A percentile compares a stretch with the other conserved stretches of the same genome.
Conservation (phyloP, 1,284 basidiomycete genomes). For the Moesziomyces parantarcticus region DNA sequence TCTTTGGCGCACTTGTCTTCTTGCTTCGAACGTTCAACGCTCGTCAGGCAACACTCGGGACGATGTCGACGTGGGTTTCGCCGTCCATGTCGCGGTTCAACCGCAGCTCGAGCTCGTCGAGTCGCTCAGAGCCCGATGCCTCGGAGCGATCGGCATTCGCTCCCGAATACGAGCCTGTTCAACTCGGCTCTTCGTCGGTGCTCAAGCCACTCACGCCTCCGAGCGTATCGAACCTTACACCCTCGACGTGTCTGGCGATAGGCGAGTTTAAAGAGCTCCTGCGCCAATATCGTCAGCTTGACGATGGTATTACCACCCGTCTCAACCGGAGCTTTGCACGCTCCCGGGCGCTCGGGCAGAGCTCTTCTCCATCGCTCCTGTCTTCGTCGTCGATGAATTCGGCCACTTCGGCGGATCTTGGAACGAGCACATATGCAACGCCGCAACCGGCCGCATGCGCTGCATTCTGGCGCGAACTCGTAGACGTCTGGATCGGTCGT, state of each 20-base stretch:
- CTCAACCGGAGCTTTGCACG: slow-evolving; percentile 57
- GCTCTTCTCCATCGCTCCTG: slow-evolving; percentile 53
- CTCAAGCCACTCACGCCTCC: slow-evolving; percentile 35
- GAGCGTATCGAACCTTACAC: slow-evolving; percentile 46
- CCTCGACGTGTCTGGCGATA: slow-evolving; percentile 49
- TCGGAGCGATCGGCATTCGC: slow-evolving; percentile 5
- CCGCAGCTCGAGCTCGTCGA: slow-evolving; percentile 3
- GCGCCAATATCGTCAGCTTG: slow-evolving; percentile 60
- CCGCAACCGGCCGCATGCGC: slow-evolving; percentile 43
- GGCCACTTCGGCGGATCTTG: slow-evolving; percentile 45
- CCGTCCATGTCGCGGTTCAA: slow-evolving; percentile 39
- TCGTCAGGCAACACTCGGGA: too few relatives aligned
- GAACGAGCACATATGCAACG: slow-evolving; percentile 54
- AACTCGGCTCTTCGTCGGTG: slow-evolving; percentile 34
- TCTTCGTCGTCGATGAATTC: slow-evolving; percentile 26
- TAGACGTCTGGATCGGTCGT: slow-evolving; percentile 56
- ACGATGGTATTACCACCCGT: slow-evolving; percentile 60
- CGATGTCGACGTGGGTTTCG: slow-evolving; percentile 41
- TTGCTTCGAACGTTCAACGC: too few relatives aligned
- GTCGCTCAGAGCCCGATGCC: not conserved
- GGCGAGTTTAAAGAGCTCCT: slow-evolving; percentile 60
- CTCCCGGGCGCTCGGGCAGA: slow-evolving; percentile 52
- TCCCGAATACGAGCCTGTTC: slow-evolving; percentile 29
- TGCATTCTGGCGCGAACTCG: slow-evolving; percentile 56
- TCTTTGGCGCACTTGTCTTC: not conserved